Conservation (phyloP, 1,284 basidiomycete genomes). For the Puccinia polysora region DNA sequence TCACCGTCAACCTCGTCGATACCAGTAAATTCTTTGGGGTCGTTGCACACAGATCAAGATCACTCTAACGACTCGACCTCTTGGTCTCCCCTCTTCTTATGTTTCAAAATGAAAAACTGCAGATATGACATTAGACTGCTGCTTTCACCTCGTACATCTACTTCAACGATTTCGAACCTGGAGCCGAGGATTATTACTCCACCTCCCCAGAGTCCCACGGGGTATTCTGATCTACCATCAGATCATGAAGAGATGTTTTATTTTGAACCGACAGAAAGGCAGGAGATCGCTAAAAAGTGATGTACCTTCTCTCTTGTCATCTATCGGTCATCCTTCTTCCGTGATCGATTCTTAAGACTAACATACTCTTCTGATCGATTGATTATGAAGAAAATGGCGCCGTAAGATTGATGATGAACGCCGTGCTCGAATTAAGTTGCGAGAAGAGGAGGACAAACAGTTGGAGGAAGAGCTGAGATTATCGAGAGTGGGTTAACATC, state of each 20-base stretch:
- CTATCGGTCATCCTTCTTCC: background rate
- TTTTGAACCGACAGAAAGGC: constrained; percentile 18
- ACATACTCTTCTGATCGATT: background rate
- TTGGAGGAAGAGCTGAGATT: constrained; percentile 19
- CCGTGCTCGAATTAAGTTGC: constrained; percentile 15
- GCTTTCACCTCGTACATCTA: background rate
- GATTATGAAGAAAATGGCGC: constrained; percentile 26
- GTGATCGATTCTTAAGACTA: background rate
- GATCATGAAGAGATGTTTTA: constrained; percentile 44
- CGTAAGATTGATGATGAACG: constrained; percentile 38
- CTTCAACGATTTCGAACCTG: background rate
- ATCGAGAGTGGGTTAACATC: constrained; percentile 13
- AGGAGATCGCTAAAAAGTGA: constrained; percentile 29
- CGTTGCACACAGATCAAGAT: too few species aligned
- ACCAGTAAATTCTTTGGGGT: too few species aligned
- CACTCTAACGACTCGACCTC: background rate
- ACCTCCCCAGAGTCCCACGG: constrained; percentile 13
- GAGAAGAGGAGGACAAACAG: constrained; percentile 39
- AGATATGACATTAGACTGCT: constrained; percentile 34
- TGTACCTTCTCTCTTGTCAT: background rate
- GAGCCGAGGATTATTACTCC: constrained; percentile 21
- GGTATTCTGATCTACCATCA: constrained; percentile 34
- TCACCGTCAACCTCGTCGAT: too few species aligned
- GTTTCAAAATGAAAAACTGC: background rate
- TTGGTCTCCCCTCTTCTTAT: background rate